A percentile compares a stretch with the other conserved stretches of the same genome.
These are phyloP conservation scores for Cryptosporidium sp. DNA, from an alignment of 169 alveolate species.

Conservation along the genomic window DNA sequence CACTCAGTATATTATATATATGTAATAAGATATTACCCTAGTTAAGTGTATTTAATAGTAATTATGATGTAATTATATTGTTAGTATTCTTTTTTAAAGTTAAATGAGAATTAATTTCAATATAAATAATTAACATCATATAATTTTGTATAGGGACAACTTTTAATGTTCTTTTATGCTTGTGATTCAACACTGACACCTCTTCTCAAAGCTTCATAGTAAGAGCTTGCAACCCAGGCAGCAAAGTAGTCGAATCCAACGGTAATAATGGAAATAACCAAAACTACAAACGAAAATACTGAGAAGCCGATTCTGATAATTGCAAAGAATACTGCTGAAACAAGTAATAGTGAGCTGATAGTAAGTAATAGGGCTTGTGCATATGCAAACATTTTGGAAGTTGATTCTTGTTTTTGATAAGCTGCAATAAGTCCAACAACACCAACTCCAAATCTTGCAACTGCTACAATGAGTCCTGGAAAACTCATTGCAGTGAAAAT, in stretches of 20 bases:
- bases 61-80: constrained; percentile 6
- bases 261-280: constrained; percentile 36
- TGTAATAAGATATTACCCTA: constrained; percentile 15
- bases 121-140: background rate
- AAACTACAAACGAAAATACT: constrained; percentile 66
- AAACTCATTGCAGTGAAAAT: constrained; percentile 75
- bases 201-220: constrained; percentile 74
- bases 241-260: constrained; percentile 71
- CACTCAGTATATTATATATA: constrained; percentile 10
- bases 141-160: constrained; percentile 10
- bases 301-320: constrained; percentile 61
- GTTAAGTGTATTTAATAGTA: constrained; percentile 5
- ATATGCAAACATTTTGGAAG: constrained; percentile 60
- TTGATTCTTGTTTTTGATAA: constrained; percentile 63
- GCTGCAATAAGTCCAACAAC: constrained; percentile 68
- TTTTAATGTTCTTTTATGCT: constrained; percentile 23
- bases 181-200: constrained; percentile 75
- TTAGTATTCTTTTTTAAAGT: background rate
- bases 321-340: constrained; percentile 68
- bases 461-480: constrained; percentile 61
- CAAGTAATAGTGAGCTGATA: constrained; percentile 48
- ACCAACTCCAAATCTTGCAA: constrained; percentile 70
- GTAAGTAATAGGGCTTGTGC: constrained; percentile 54
- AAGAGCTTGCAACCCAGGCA: constrained; percentile 76
- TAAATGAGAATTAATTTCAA: background rate